Base-by-base conservation (phyloP, 179 eudicot species). In the Spergularia azorica region DNA sequence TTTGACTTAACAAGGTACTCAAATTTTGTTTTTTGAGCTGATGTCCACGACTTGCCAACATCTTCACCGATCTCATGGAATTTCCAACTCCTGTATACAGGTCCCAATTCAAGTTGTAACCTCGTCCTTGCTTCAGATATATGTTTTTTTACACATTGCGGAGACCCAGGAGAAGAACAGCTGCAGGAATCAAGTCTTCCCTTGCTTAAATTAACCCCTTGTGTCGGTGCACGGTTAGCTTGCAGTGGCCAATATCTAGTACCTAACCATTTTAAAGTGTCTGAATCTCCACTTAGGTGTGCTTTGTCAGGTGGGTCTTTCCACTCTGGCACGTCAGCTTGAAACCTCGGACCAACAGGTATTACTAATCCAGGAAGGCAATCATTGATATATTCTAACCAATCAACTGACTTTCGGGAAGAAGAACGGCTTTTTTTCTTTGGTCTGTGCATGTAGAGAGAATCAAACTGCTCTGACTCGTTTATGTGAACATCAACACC, bases 1-100 rank as follows among this genome's bases (percentile, higher is more conserved):
- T 88, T 89, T 67, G 38, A 70, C 64, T 80, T 88, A 59, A 89
- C 89, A 48, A 88, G 60, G n/a, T 11, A 9, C 5, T 76, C 86
- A 39, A 90, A 89, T 46, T 70, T 87, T 79, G 79, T 65, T 73
- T 84, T 83, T 74, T 92, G 89, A 73, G 79, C 79, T 17, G 73
- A 52, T 16, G 77, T 73, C 97, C 96, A 92, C 0, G 80, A 63
- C 79, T 79, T 84, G 43, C 88, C 83, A 58, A 82, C 90, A 4
- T 83, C 86, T 61, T 87, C 89, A 50, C 97, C 97, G 89, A 89
- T 91, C 84, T 85, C 87, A 57, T 89, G 82, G 39, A 93, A 87
- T 67, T 83, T 89, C 96, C 92, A 89, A 52, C 32, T 79, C 79
- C 61, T 76, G 70, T 78, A 93, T 43, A 84, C 88, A 1, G 91